These are phyloP conservation scores for Cicer arietinum DNA, from an alignment of 306 rosid genomes.

Conservation along the genomic window DNA sequence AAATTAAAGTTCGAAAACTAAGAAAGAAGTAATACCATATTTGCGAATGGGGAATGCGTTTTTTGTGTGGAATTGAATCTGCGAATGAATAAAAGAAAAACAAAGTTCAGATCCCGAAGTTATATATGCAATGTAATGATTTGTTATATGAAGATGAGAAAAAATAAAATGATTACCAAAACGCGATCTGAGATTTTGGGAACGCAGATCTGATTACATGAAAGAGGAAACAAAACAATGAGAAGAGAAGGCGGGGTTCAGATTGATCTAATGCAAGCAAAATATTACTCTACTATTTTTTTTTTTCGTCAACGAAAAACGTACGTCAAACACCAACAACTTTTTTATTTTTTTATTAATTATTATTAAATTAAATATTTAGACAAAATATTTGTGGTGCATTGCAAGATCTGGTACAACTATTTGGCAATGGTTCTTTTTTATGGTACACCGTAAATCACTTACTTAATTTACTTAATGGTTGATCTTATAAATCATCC, in stretches of 20 bases:
- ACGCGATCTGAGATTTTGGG: slow-evolving; percentile 39
- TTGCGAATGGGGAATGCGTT: slow-evolving; percentile 7
- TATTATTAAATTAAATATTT: too few relatives aligned
- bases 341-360: too few relatives aligned
- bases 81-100: slow-evolving; percentile 5
- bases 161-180: slow-evolving; percentile 22
- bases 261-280: neutral
- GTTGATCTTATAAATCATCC: too few relatives aligned
- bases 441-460: too few relatives aligned
- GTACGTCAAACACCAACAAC: too few relatives aligned
- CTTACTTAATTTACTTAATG: too few relatives aligned
- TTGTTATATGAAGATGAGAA: slow-evolving; percentile 18
- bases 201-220: slow-evolving; percentile 39
- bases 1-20: neutral
- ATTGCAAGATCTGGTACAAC: too few relatives aligned
- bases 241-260: neutral
- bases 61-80: slow-evolving; percentile 45
- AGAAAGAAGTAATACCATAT: slow-evolving; percentile 43
- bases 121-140: slow-evolving; percentile 2
- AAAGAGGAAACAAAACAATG: too few relatives aligned
- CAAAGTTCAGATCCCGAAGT: slow-evolving; percentile 9
- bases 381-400: too few relatives aligned
- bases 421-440: too few relatives aligned
- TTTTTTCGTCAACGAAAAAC: too few relatives aligned
- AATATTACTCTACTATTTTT: too few relatives aligned